These are phyloP conservation scores for Raffaelea deltoideospora DNA, from an alignment of 2,329 filamentous ascomycete species.

Conservation along the genomic window DNA sequence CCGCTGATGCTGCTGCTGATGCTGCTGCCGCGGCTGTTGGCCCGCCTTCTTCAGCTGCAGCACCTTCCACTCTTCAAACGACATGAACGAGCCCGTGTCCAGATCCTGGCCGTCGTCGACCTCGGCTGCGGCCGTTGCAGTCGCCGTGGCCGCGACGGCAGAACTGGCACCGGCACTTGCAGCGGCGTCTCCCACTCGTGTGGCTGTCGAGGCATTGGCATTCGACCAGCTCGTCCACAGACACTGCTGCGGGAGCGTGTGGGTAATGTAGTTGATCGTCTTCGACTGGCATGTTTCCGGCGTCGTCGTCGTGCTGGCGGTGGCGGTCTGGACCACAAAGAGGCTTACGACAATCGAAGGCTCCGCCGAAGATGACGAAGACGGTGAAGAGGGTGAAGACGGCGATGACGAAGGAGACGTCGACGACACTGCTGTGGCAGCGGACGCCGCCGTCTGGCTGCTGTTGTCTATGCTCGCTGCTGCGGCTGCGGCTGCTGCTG, in stretches of 20 bases:
- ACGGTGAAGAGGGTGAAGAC: background rate
- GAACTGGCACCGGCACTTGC: background rate
- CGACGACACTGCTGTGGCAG: background rate
- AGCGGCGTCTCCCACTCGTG: background rate
- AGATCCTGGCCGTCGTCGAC: conserved; percentile 25
- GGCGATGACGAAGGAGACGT: background rate
- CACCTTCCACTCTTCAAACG: conserved; percentile 97
- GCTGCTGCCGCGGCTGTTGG: conserved; percentile 52
- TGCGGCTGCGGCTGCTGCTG: background rate
- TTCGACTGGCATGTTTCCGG: conserved; percentile 35
- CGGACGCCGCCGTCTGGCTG: no score
- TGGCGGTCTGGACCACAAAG: no score
- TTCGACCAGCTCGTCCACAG: conserved; percentile 45
- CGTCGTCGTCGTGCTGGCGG: background rate
- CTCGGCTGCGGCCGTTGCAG: background rate
- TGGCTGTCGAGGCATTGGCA: conserved; percentile 8
- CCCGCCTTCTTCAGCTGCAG: conserved; percentile 77
- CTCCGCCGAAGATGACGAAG: background rate
- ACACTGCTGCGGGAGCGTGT: conserved; percentile 62
- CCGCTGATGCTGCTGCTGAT: conserved; percentile 30
- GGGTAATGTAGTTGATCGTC: conserved; percentile 71
- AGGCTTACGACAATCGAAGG: background rate
- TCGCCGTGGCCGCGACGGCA: background rate
- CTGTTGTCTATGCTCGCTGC: background rate
- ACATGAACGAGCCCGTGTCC: conserved; percentile 57